phyloP scores from a whole-genome alignment of 441 rosid species.

The Lepidium campestre region DNA sequence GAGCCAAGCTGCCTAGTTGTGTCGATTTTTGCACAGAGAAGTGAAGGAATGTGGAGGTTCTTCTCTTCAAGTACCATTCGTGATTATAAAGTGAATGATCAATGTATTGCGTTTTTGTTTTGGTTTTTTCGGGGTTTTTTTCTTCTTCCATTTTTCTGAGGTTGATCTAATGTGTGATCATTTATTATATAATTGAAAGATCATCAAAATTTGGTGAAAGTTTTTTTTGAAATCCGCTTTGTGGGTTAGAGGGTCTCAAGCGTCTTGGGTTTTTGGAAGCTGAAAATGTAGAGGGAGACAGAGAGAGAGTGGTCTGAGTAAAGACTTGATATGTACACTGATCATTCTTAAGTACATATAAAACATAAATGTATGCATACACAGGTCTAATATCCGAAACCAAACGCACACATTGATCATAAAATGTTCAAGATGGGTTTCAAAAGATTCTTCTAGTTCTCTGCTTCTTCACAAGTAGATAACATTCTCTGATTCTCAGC shows the following conservation, averaged over 20 bases:
- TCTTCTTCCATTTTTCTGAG: neutral
- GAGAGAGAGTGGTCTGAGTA: neutral
- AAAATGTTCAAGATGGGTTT: neutral
- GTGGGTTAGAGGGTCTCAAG: constrained; percentile 7
- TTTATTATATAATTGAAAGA: constrained; percentile 7
- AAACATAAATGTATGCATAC: constrained; percentile 7
- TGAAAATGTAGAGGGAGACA: neutral
- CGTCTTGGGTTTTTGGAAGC: neutral
- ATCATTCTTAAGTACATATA: constrained; percentile 20
- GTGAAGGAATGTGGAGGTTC: constrained; percentile 13
- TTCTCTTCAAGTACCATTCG: constrained; percentile 21
- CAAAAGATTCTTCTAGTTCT: neutral
- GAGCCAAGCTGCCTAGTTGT: neutral
- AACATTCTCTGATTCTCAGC: neutral
- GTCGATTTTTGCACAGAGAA: constrained; percentile 14
- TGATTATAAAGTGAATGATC: constrained; percentile 11
- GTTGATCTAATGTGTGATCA: constrained; percentile 13
- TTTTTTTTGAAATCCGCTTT: constrained; percentile 8
- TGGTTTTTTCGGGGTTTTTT: neutral
- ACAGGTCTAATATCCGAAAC: neutral
- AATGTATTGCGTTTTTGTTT: constrained; percentile 18
- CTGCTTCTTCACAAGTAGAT: constrained; percentile 10
- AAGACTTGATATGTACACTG: constrained; percentile 3
- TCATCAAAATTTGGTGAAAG: constrained; percentile 18
- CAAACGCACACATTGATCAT: constrained; percentile 1